Evolutionary conservation across 2,329 filamentous ascomycete species (phyloP).

Genomic region (Aspergillus udagawae): DNA sequence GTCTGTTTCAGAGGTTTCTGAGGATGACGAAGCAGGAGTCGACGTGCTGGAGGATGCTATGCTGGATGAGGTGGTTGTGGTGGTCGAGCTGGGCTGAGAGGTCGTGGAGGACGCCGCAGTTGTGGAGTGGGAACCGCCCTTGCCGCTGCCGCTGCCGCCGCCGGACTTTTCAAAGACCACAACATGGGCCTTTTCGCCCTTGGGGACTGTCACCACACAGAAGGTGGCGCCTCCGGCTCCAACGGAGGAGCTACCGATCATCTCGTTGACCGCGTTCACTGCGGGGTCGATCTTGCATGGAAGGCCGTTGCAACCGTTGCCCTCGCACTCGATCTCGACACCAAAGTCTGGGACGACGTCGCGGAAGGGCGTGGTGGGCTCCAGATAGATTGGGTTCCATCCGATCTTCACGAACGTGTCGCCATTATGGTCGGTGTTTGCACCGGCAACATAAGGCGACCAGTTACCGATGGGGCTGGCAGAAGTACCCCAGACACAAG

Average conservation of each 20-base stretch:
- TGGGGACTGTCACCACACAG: constrained; percentile 71
- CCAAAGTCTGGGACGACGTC: constrained; percentile 61
- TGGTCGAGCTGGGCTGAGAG: constrained; percentile 8
- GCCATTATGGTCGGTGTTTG: constrained; percentile 63
- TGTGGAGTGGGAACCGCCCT: constrained; percentile 1
- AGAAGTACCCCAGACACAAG: constrained; percentile 68
- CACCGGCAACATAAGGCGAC: constrained; percentile 71
- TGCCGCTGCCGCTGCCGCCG: constrained; percentile 10
- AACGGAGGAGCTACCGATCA: constrained; percentile 53
- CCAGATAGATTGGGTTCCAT: constrained; percentile 71
- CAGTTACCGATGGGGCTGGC: constrained; percentile 67
- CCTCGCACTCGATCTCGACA: constrained; percentile 65
- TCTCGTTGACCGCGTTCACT: constrained; percentile 52
- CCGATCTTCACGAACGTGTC: constrained; percentile 71
- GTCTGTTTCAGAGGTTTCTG: not conserved
- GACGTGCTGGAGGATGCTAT: not conserved
- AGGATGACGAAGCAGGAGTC: not conserved
- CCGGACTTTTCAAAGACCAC: constrained; percentile 52
- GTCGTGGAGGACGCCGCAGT: constrained; percentile 4
- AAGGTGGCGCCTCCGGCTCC: constrained; percentile 68
- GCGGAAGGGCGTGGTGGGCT: constrained; percentile 50
- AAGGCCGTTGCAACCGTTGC: constrained; percentile 64
- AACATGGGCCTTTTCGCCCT: constrained; percentile 63
- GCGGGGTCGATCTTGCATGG: constrained; percentile 68
- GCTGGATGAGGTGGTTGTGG: constrained; percentile 7